These are phyloP conservation scores for Solanum rostratum DNA, from an alignment of 257 asterid genomes.

Conservation along the genomic window DNA sequence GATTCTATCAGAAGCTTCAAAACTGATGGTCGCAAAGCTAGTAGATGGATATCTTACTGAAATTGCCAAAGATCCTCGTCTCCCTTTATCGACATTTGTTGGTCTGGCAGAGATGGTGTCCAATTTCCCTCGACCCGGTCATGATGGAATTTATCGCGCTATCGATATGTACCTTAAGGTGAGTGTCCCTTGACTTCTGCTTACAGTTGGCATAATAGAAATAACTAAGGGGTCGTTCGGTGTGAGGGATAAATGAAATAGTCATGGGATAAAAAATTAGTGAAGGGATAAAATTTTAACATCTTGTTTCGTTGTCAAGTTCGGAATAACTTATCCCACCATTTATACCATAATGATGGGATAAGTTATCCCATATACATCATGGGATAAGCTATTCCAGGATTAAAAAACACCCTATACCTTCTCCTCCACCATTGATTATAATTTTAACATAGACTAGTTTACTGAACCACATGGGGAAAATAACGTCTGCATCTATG, in stretches of 20 bases:
- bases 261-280: too few relatives aligned
- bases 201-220: neutral
- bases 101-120: slow-evolving; percentile 74
- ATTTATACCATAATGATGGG: too few relatives aligned
- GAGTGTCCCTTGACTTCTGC: neutral
- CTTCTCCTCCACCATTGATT: neutral
- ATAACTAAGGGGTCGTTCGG: neutral
- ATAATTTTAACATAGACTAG: neutral
- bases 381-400: too few relatives aligned
- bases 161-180: slow-evolving; percentile 83
- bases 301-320: too few relatives aligned
- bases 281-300: too few relatives aligned
- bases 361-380: too few relatives aligned
- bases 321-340: too few relatives aligned
- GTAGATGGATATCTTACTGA: slow-evolving; percentile 79
- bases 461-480: neutral
- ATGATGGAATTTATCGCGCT: slow-evolving; percentile 78
- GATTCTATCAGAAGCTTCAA: slow-evolving; percentile 88
- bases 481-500: too few relatives aligned
- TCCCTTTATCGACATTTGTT: slow-evolving; percentile 43
- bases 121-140: slow-evolving; percentile 56
- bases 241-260: too few relatives aligned
- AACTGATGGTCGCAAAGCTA: slow-evolving; percentile 90
- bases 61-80: slow-evolving; percentile 76
- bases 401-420: too few relatives aligned